These are phyloP conservation scores for Mycosphaerella sp. DNA, from an alignment of 2,329 filamentous ascomycete genomes.

Conservation along the genomic window DNA sequence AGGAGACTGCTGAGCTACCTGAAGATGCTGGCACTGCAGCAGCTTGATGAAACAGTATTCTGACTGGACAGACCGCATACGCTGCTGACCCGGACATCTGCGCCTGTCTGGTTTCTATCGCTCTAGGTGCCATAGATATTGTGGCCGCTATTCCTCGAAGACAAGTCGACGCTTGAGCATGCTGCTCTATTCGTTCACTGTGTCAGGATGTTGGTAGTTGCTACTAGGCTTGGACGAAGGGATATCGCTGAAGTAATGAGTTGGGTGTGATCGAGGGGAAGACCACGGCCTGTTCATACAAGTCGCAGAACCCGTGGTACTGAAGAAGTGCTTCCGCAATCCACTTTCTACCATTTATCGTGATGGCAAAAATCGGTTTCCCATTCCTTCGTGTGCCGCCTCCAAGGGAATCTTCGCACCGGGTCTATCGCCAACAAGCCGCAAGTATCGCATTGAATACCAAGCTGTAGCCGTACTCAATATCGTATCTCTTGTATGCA, in stretches of 20 bases:
- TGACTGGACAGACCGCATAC: conserved; percentile 28
- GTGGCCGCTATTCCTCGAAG: conserved; percentile 29
- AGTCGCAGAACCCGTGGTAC: not conserved
- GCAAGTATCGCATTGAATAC: too few relatives aligned
- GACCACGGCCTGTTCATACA: not conserved
- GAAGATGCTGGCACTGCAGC: conserved; percentile 48
- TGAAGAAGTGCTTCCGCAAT: not conserved
- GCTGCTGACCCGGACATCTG: conserved; percentile 26
- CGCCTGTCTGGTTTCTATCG: conserved; percentile 30
- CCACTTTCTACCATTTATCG: too few relatives aligned
- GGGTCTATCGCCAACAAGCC: conserved; percentile 1
- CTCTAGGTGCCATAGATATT: conserved; percentile 29
- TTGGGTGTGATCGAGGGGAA: not conserved
- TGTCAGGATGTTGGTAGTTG: conserved; percentile 12
- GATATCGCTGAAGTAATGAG: conserved; percentile 11
- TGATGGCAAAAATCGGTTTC: too few relatives aligned
- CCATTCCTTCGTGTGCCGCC: too few relatives aligned
- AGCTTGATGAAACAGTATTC: conserved; percentile 25
- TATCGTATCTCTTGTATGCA: not conserved
- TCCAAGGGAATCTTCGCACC: not conserved
- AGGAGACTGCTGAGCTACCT: conserved; percentile 45
- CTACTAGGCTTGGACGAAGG: conserved; percentile 10
- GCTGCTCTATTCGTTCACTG: conserved; percentile 39
- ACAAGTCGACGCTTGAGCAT: conserved; percentile 29
- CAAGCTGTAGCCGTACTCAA: too few relatives aligned